These are phyloP conservation scores for Eudorina sp. DNA, from an alignment of 139 green algal genomes.

Conservation along the genomic window DNA sequence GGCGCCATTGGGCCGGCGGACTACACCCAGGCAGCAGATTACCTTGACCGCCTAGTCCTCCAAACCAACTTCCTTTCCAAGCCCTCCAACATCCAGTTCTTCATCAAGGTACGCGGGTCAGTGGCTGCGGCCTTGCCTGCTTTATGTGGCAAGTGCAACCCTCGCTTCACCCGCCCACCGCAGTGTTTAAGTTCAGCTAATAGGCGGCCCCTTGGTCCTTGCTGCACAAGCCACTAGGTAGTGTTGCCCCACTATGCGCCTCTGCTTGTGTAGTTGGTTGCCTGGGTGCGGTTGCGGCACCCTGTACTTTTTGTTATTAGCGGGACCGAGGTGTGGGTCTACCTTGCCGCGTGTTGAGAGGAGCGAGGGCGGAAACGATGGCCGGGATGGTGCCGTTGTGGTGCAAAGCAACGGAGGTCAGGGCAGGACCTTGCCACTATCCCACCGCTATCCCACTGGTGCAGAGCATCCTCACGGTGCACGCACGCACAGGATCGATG, in stretches of 20 bases:
- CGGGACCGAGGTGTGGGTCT: neutral
- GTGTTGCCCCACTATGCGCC: no score
- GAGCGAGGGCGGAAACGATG: no score
- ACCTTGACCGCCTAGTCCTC: neutral
- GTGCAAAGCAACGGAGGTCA: neutral
- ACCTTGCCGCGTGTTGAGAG: neutral
- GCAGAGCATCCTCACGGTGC: neutral
- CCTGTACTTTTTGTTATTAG: neutral
- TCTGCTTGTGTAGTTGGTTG: no score
- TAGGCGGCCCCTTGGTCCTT: no score
- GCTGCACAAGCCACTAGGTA: no score
- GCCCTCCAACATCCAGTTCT: constrained; percentile 39
- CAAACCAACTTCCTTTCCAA: constrained; percentile 15
- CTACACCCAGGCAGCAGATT: neutral
- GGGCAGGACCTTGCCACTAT: neutral
- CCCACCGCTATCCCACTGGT: no score
- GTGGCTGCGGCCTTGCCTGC: neutral
- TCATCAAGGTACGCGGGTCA: neutral
- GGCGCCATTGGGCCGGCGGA: neutral
- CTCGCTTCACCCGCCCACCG: no score
- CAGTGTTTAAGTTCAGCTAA: no score
- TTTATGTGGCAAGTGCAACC: no score
- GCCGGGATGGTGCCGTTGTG: neutral
- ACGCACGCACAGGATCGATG: neutral
- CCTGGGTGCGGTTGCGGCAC: neutral